These are phyloP conservation scores for Leptographium radiaticola DNA, from an alignment of 2,329 filamentous ascomycete species.

Conservation along the genomic window DNA sequence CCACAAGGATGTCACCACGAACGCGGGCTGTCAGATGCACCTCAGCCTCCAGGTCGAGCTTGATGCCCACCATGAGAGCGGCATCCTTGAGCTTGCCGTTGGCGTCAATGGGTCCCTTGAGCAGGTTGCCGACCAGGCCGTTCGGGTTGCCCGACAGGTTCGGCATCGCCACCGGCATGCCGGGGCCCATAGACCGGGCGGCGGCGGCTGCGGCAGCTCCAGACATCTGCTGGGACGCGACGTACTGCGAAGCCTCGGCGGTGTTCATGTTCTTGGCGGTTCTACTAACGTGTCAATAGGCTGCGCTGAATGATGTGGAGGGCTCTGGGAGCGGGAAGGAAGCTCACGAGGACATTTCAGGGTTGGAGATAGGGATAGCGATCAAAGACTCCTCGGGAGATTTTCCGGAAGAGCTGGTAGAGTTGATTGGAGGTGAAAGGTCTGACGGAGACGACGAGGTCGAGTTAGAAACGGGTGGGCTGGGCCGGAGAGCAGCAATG, in stretches of 20 bases:
- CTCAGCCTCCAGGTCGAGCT: constrained; percentile 50
- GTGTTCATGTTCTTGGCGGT: constrained; percentile 11
- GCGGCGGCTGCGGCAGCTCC: constrained; percentile 4
- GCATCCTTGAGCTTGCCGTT: constrained; percentile 44
- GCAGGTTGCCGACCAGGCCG: constrained; percentile 29
- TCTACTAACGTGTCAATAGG: neutral
- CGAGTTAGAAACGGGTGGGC: neutral
- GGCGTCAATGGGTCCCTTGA: constrained; percentile 43
- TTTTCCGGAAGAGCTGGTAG: neutral
- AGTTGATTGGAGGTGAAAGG: constrained; percentile 1
- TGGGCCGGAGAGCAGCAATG: neutral
- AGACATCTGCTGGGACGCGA: constrained; percentile 7
- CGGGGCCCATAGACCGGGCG: constrained; percentile 6
- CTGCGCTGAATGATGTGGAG: neutral
- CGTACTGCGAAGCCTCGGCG: constrained; percentile 6
- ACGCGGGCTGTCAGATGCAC: constrained; percentile 47
- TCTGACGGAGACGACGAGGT: neutral
- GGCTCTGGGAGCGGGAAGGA: neutral
- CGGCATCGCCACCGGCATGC: constrained; percentile 18
- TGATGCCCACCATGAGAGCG: constrained; percentile 47
- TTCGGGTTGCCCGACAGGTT: constrained; percentile 23
- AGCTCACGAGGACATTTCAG: constrained; percentile 11
- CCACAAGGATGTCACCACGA: constrained; percentile 47
- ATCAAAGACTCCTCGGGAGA: neutral
- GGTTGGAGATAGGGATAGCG: neutral